Percentiles rank a stretch among this genome's conserved stretches.
These are phyloP conservation scores for Lepidopterella palustris DNA, from an alignment of 495 filamentous ascomycete genomes.

Conservation along the genomic window DNA sequence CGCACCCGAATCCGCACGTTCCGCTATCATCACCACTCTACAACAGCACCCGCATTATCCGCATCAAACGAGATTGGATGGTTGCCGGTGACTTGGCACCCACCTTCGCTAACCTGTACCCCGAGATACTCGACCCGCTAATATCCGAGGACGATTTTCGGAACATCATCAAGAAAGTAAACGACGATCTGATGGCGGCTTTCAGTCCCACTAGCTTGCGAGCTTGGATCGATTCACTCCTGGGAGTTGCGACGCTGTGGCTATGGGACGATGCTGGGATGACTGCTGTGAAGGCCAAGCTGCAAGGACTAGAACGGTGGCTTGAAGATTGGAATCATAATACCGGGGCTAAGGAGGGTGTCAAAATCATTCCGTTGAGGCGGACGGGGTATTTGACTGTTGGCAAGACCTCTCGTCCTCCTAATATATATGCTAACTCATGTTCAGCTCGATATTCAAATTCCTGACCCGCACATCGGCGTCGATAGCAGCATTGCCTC, in stretches of 20 bases:
- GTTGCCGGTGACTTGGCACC: conserved; percentile 84
- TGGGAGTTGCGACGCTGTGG: conserved; percentile 82
- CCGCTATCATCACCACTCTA: conserved; percentile 68
- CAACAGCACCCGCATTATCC: conserved; percentile 76
- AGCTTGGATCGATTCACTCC: conserved; percentile 66
- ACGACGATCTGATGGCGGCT: conserved; percentile 59
- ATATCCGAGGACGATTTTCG: conserved; percentile 77
- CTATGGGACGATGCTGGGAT: conserved; percentile 85
- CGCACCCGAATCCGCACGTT: conserved; percentile 89
- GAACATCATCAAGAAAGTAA: conserved; percentile 67
- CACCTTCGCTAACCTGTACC: conserved; percentile 88
- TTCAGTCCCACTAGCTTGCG: conserved; percentile 62
- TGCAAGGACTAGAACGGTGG: conserved; percentile 63
- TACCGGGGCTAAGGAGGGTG: conserved; percentile 48
- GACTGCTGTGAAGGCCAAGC: conserved; percentile 59
- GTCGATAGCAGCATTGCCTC: conserved; percentile 23
- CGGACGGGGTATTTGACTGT: conserved; percentile 84
- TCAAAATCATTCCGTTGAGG: conserved; percentile 68
- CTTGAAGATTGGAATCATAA: conserved; percentile 75
- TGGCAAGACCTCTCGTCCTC: too few relatives aligned
- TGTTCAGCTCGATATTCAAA: conserved; percentile 67
- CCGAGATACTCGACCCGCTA: conserved; percentile 84
- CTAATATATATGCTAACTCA: conserved; percentile 14
- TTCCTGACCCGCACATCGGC: conserved; percentile 69
- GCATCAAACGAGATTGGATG: conserved; percentile 87